phyloP scores from a whole-genome alignment of 495 filamentous ascomycete genomes.

The Chaetomidium leptoderma region DNA sequence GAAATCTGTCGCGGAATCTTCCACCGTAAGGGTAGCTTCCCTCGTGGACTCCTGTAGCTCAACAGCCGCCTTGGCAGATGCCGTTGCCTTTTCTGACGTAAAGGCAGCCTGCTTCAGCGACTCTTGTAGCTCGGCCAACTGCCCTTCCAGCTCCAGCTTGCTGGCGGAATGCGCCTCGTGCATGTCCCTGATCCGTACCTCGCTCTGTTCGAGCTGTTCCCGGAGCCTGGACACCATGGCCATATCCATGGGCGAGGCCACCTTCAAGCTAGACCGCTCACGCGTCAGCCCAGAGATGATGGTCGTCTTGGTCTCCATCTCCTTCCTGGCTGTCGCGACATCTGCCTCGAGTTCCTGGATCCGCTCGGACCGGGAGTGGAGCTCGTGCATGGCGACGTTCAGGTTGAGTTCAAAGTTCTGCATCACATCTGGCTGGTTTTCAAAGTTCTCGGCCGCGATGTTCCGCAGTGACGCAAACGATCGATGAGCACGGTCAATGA shows the following conservation, averaged over 20 bases:
- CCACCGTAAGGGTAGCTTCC: constrained; percentile 22
- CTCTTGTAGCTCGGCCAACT: constrained; percentile 63
- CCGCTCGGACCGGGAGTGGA: constrained; percentile 79
- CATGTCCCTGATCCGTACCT: constrained; percentile 70
- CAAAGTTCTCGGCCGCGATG: constrained; percentile 80
- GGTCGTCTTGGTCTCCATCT: constrained; percentile 92
- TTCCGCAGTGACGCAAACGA: constrained; percentile 87
- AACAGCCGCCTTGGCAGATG: constrained; percentile 30
- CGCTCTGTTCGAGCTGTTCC: constrained; percentile 80
- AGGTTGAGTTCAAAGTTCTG: constrained; percentile 91
- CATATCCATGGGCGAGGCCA: constrained; percentile 79
- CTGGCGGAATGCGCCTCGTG: constrained; percentile 65
- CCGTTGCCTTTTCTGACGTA: constrained; percentile 17
- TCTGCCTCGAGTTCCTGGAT: constrained; percentile 86
- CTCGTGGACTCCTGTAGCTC: constrained; percentile 57
- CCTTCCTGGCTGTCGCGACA: constrained; percentile 76
- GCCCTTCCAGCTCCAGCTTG: constrained; percentile 65
- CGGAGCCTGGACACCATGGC: constrained; percentile 82
- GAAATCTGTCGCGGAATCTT: constrained; percentile 16
- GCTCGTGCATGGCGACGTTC: constrained; percentile 87
- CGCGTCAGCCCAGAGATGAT: constrained; percentile 92
- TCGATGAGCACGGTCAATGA: constrained; percentile 85
- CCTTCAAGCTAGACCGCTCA: constrained; percentile 83
- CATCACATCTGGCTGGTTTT: constrained; percentile 72
- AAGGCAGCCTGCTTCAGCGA: constrained; percentile 44